These are phyloP conservation scores for Beauveria pseudobassiana DNA, from an alignment of 2,329 filamentous ascomycete species.

Conservation along the genomic window DNA sequence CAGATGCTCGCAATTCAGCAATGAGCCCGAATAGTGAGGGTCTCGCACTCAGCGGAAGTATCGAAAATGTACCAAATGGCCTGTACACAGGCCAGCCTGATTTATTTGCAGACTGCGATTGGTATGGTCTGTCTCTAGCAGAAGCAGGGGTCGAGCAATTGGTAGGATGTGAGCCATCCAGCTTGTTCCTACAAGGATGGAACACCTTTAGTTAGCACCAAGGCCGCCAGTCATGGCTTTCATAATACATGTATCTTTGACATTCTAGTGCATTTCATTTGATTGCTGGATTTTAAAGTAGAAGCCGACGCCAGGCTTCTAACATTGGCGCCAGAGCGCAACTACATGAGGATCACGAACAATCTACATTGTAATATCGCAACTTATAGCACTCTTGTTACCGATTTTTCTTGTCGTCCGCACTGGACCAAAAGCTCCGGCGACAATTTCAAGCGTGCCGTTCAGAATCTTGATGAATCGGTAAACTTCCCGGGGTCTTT, in stretches of 20 bases:
- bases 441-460: conserved; percentile 35
- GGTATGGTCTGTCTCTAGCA: neutral
- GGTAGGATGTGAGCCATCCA: conserved; percentile 1
- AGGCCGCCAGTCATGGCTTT: no score
- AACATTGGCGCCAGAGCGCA: no score
- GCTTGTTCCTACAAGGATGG: neutral
- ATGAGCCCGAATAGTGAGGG: neutral
- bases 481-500: conserved; percentile 19
- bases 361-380: no score
- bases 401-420: conserved; percentile 43
- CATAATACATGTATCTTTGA: no score
- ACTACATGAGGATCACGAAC: no score
- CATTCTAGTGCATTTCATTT: no score
- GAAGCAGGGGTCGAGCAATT: conserved; percentile 4
- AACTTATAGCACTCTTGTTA: conserved; percentile 27
- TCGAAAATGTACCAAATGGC: neutral
- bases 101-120: neutral
- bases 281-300: no score
- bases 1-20: neutral
- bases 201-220: neutral
- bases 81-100: neutral
- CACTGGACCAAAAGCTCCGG: conserved; percentile 49
- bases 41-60: neutral
- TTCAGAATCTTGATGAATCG: conserved; percentile 39
- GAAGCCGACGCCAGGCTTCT: no score